phyloP scores from a whole-genome alignment of 164 flowering plant genomes.

The Piper longum region DNA sequence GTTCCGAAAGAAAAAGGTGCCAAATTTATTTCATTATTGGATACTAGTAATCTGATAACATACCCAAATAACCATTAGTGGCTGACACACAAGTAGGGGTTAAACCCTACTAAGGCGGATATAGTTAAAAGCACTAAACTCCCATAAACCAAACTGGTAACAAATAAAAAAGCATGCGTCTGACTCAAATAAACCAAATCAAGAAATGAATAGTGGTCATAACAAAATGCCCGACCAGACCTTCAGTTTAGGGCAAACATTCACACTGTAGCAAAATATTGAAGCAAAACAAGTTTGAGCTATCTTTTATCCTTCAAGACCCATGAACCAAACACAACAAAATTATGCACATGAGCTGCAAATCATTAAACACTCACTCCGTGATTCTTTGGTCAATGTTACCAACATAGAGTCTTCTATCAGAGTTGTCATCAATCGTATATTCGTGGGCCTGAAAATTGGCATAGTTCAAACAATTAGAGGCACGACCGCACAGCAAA shows the following conservation, averaged over 20 bases:
- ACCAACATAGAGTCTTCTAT: conserved; percentile 63
- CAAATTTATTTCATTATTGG: too few relatives aligned
- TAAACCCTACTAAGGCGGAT: too few relatives aligned
- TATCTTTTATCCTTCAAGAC: not conserved
- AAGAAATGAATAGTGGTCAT: not conserved
- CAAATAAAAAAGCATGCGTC: too few relatives aligned
- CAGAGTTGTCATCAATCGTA: conserved; percentile 36
- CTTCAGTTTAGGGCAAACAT: not conserved
- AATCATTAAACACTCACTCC: conserved; percentile 36
- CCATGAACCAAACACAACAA: not conserved
- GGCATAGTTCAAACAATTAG: not conserved
- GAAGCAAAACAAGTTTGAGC: not conserved
- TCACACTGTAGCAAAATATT: not conserved
- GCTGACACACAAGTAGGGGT: too few relatives aligned
- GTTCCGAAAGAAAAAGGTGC: too few relatives aligned
- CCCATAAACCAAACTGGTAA: too few relatives aligned
- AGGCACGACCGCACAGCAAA: not conserved
- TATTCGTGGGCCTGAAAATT: conserved; percentile 34
- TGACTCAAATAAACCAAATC: too few relatives aligned
- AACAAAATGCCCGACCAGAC: not conserved
- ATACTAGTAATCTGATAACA: too few relatives aligned
- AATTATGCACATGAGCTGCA: not conserved
- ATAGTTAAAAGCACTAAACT: too few relatives aligned
- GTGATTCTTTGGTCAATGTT: conserved; percentile 74
- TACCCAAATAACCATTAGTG: too few relatives aligned